Evolutionary conservation across 148 eudicot species (phyloP).

Genomic region (Rhododendron molle): DNA sequence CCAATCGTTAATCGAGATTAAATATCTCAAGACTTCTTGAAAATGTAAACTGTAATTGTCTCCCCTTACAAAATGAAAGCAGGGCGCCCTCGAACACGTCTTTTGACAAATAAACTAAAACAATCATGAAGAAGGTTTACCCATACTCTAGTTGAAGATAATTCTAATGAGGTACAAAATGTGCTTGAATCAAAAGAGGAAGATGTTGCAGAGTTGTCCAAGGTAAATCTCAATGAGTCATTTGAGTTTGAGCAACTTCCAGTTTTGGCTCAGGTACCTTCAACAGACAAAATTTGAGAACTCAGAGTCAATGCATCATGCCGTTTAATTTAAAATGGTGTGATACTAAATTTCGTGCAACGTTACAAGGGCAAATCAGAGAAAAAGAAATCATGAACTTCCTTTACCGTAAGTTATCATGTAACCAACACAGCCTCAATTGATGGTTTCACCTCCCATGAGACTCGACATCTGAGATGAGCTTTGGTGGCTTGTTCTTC

Average conservation of each 20-base stretch:
- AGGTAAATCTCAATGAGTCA: neutral
- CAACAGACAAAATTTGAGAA: neutral
- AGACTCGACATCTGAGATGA: slow-evolving; percentile 50
- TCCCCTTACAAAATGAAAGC: neutral
- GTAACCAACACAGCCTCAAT: neutral
- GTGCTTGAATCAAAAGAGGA: neutral
- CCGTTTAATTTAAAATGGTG: neutral
- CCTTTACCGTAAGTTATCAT: neutral
- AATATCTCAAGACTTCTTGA: too few species aligned
- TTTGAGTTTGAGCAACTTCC: neutral
- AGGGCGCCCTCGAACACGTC: neutral
- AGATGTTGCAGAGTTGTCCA: neutral
- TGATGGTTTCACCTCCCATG: slow-evolving; percentile 29
- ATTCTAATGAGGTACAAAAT: neutral
- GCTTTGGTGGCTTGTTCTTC: slow-evolving; percentile 46
- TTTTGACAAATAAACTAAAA: neutral
- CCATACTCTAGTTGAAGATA: neutral
- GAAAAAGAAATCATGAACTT: neutral
- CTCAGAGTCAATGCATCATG: neutral
- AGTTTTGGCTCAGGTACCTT: neutral
- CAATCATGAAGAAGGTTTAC: neutral
- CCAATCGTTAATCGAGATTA: neutral
- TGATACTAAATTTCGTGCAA: neutral
- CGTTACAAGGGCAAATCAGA: neutral
- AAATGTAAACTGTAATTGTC: neutral